Base-by-base conservation (phyloP, 768 basidiomycete genomes). In the Leccinum arenicola region DNA sequence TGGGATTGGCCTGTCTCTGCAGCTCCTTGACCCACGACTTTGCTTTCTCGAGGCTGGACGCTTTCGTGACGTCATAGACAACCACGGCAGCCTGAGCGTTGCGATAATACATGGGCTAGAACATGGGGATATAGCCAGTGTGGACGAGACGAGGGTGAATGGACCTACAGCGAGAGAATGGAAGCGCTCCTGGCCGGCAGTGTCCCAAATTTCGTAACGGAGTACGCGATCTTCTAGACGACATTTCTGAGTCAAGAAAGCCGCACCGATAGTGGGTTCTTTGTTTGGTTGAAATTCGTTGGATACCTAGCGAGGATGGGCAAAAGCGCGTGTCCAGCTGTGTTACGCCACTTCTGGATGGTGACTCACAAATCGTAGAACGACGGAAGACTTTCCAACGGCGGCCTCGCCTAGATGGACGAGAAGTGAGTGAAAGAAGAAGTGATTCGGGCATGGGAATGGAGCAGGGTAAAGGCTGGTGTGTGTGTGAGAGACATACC, bases 21-120 rank as follows among this genome's bases (percentile, higher is more conserved):
- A 99, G 82, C 76, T 99, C 97, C 78, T 97, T 98, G 59, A 99
- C 95, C 97, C 97, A 99, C 31, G 95, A 94, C 80, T 98, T 98
- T 56, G 97, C 97, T 75, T 98, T 98, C 75, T 98, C 96, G 59
- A 99, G 81, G 68, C 94, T 96, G 58, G 89, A 84, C 49, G 93
- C 91, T 76, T 98, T 97, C 52, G 96, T 98, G 57, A 98, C 87
- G 72, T 98, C 97, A 74, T 98, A 98, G 19, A 98, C 96, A 9
- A 99, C 97, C 45, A 98, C 95, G 33, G 96, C 96, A 4, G 96
- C 95, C 73, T 95, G 93, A 8, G 96, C 94, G 69, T 98, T 98
- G 69, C 97, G 91, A 75, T 97, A 98, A 74, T 97, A 97, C 96
- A 98, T 98, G 50, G 97, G 96, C 91, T 93, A 61, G 19, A 36